Evolutionary conservation across 179 eudicot genomes (phyloP), one percentile per base, ranked within the genome.

Genomic region (Pouteria campechiana): DNA sequence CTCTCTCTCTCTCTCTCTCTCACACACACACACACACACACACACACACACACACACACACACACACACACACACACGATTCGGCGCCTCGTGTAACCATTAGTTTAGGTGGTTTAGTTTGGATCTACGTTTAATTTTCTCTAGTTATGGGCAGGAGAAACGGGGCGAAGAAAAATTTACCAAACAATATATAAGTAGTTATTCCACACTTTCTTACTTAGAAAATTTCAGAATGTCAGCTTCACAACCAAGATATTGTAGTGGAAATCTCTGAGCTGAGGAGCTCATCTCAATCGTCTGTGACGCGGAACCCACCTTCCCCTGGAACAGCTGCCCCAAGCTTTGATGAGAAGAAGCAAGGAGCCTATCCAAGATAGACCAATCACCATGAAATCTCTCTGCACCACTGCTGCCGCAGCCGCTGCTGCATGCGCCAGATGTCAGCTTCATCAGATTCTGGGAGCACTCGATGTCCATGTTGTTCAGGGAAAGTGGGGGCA

Each of bases 311-410:
- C 41, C 17, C 12, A 23, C 50, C 9, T 68, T 60, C 7, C 41
- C 39, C 17, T 60, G 41, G 21, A 8, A 32, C 6, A 40, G 58
- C n/a, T 65, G 60, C 22, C 55, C 59, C 60, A 56, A 11, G 5
- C 22, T 25, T 32, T 69, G 81, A 46, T 74, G 68, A 4, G 72
- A 59, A n/a, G n/a, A n/a, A 4, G 74, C 48, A 21, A 75, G 55
- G 17, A 75, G 67, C 72, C 61, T 75, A 60, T 75, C 81, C 50
- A 75, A 50, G 54, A 75, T 70, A 5, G 73, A 57, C 74, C 81
- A 75, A 32, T 74, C 75, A 0, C 66, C 64, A 3, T 44, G 36
- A 32, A 59, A 23, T 29, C 41, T 58, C 20, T 58, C 57, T 35
- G 44, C 43, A 18, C 41, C 33, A 32, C 23, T 24, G 29, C 36